Evolutionary conservation across 2,329 filamentous ascomycete genomes (phyloP).

Genomic region (Penicillium thymicola): DNA sequence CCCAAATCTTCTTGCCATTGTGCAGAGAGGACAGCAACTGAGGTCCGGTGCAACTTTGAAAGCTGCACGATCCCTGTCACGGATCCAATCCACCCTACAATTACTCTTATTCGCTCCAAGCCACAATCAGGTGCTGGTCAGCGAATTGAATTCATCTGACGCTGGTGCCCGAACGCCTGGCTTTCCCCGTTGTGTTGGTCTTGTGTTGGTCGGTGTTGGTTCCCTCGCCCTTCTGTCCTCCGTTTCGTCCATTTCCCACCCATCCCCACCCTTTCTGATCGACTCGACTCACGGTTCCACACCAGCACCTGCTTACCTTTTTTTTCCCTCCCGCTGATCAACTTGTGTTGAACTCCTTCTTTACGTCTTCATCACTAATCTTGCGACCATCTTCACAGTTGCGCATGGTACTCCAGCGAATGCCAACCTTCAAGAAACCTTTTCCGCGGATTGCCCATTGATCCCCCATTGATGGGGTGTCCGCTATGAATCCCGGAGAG

Average conservation of each 20-base stretch:
- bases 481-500: constrained; percentile 44
- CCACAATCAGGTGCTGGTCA: constrained; percentile 28
- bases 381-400: not conserved
- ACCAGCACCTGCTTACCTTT: constrained; percentile 17
- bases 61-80: constrained; percentile 34
- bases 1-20: not conserved
- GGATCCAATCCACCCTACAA: constrained; percentile 28
- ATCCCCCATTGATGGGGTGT: constrained; percentile 40
- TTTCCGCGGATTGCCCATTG: constrained; percentile 34
- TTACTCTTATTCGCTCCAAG: constrained; percentile 27
- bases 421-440: constrained; percentile 32
- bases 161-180: constrained; percentile 39
- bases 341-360: not conserved
- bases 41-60: constrained; percentile 25
- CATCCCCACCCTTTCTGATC: constrained; percentile 29
- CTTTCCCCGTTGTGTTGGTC: constrained; percentile 19
- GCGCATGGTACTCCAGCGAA: constrained; percentile 27
- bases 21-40: constrained; percentile 13
- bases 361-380: constrained; percentile 2
- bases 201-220: not conserved
- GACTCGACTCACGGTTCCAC: constrained; percentile 23
- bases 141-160: constrained; percentile 30
- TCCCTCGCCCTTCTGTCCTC: constrained; percentile 12
- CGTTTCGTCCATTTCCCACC: constrained; percentile 22
- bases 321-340: constrained; percentile 18